Conservation (phyloP, 495 filamentous ascomycete species). For the Penicillium argentinense region DNA sequence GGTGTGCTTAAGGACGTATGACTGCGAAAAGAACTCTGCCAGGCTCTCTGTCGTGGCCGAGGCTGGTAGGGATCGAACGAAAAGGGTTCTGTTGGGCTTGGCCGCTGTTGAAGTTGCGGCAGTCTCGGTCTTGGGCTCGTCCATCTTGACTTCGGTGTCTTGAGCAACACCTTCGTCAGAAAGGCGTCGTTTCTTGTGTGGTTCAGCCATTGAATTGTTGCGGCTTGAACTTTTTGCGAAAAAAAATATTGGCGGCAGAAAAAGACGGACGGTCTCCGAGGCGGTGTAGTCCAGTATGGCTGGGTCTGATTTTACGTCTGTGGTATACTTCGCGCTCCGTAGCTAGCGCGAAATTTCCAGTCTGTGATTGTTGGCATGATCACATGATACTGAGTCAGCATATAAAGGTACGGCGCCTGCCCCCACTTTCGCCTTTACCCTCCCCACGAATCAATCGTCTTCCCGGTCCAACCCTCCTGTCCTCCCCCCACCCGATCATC, state of each 20-base stretch:
- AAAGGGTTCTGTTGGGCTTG: slow-evolving; percentile 67
- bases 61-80: slow-evolving; percentile 81
- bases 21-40: slow-evolving; percentile 85
- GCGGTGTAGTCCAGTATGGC: slow-evolving; percentile 24
- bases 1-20: slow-evolving; percentile 92
- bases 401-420: too few species aligned
- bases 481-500: too few species aligned
- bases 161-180: slow-evolving; percentile 24
- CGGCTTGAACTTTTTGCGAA: slow-evolving; percentile 18
- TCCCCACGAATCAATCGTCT: too few species aligned
- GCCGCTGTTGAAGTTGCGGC: slow-evolving; percentile 23
- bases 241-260: slow-evolving; percentile 52
- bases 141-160: slow-evolving; percentile 18
- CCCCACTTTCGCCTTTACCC: too few species aligned
- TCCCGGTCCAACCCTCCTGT: too few species aligned
- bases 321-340: too few species aligned
- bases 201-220: slow-evolving; percentile 33
- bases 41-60: slow-evolving; percentile 78
- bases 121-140: slow-evolving; percentile 22
- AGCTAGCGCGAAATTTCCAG: too few species aligned
- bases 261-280: slow-evolving; percentile 18
- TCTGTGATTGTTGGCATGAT: too few species aligned
- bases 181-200: slow-evolving; percentile 33
- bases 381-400: too few species aligned
- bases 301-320: too few species aligned